Percentiles rank a stretch among this genome's conserved stretches.
Evolutionary conservation across 805 yeast genomes (phyloP).

Genomic region (Candida hispaniensis): DNA sequence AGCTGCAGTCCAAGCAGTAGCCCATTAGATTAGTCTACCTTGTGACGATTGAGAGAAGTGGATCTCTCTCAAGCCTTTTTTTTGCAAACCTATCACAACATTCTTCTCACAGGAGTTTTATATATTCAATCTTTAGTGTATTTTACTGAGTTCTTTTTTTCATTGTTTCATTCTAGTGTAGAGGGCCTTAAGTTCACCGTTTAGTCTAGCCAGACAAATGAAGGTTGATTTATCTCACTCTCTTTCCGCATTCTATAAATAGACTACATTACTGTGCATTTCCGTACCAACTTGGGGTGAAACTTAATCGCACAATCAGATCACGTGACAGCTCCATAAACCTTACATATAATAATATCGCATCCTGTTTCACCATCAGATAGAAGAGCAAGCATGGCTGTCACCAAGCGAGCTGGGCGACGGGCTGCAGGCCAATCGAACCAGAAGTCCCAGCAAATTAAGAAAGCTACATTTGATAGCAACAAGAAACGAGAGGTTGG

Average conservation of each 20-base stretch:
- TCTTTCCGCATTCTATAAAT: neutral
- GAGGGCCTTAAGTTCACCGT: too few species aligned
- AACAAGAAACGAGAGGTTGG: conserved; percentile 95
- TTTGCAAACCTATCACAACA: too few species aligned
- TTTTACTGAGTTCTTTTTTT: too few species aligned
- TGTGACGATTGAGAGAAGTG: too few species aligned
- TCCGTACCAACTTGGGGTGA: neutral
- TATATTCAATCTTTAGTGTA: too few species aligned
- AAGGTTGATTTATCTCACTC: conserved; percentile 1
- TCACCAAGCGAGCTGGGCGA: conserved; percentile 63
- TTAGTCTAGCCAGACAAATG: too few species aligned
- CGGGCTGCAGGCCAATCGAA: conserved; percentile 37
- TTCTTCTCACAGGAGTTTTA: too few species aligned
- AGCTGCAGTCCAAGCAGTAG: too few species aligned
- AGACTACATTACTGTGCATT: neutral
- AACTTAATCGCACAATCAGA: neutral
- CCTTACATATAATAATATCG: neutral
- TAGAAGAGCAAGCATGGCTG: too few species aligned
- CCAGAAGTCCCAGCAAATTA: conserved; percentile 41
- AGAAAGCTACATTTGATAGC: conserved; percentile 84
- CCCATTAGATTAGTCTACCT: too few species aligned
- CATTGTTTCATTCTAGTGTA: too few species aligned
- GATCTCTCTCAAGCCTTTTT: too few species aligned
- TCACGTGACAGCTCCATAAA: neutral
- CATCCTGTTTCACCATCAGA: neutral